A percentile compares a stretch with the other conserved stretches of the same genome.
These are phyloP conservation scores for Talaromyces thailandensis DNA, from an alignment of 495 filamentous ascomycete species.

Conservation along the genomic window DNA sequence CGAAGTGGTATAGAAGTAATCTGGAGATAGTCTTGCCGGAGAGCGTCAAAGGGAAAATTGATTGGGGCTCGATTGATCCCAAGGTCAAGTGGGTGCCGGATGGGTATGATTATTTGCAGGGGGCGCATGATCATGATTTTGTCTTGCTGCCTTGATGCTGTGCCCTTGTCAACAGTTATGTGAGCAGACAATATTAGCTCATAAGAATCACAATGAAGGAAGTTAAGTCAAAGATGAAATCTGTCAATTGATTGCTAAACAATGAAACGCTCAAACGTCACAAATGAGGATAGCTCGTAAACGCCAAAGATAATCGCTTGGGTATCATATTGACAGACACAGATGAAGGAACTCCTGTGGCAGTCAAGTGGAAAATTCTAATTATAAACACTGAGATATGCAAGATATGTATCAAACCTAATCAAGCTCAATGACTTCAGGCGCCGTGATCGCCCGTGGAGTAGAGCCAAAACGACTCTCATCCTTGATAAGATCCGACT, in stretches of 20 bases:
- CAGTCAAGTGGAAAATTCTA: background rate
- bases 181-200: no score
- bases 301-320: background rate
- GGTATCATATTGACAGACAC: slow-evolving; percentile 5
- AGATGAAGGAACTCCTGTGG: background rate
- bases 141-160: slow-evolving; percentile 7
- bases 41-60: slow-evolving; percentile 12
- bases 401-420: slow-evolving; percentile 4
- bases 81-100: slow-evolving; percentile 19
- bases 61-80: slow-evolving; percentile 11
- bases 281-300: background rate
- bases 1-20: slow-evolving; percentile 20
- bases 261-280: background rate
- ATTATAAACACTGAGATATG: background rate
- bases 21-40: slow-evolving; percentile 13
- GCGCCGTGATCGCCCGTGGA: slow-evolving; percentile 7
- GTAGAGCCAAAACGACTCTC: background rate
- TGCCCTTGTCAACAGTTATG: no score
- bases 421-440: slow-evolving; percentile 25
- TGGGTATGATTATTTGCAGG: slow-evolving; percentile 20
- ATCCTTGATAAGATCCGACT: slow-evolving; percentile 3
- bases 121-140: slow-evolving; percentile 22
- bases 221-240: background rate
- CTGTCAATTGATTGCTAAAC: background rate
- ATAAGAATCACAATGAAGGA: background rate